Percentiles rank a stretch among this genome's conserved stretches.
phyloP scores from a whole-genome alignment of 441 rosid species.

The Jatropha multifida region DNA sequence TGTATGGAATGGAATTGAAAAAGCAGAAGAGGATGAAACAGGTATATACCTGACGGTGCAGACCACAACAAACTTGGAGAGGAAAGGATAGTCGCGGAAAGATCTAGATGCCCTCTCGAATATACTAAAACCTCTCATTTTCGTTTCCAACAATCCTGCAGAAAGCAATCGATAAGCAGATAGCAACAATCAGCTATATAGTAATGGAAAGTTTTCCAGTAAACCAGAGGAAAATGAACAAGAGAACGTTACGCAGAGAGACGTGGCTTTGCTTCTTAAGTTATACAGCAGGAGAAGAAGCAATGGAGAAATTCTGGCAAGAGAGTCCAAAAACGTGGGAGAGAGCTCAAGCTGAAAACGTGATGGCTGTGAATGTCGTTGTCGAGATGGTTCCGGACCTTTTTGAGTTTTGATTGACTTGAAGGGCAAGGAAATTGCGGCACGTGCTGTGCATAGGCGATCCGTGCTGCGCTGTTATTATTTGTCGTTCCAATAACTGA shows the following conservation, averaged over 20 bases:
- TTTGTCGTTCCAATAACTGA: background rate
- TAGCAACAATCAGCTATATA: background rate
- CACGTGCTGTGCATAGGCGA: conserved; percentile 25
- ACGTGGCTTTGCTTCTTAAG: background rate
- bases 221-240: background rate
- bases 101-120: conserved; percentile 60
- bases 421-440: conserved; percentile 24
- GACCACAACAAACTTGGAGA: conserved; percentile 65
- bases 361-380: conserved; percentile 5
- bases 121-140: conserved; percentile 61
- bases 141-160: background rate
- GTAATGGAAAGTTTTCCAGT: background rate
- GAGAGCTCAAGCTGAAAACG: background rate
- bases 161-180: background rate
- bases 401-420: conserved; percentile 23
- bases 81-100: conserved; percentile 60
- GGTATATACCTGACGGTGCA: conserved; percentile 68
- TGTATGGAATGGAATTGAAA: background rate
- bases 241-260: background rate
- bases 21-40: background rate
- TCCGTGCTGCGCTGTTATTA: background rate
- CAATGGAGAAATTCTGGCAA: background rate
- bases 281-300: background rate
- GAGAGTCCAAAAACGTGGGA: conserved; percentile 26
- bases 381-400: conserved; percentile 26